Base-by-base conservation (phyloP, 2,329 filamentous ascomycete genomes). In the Botrytis hyacinthi region DNA sequence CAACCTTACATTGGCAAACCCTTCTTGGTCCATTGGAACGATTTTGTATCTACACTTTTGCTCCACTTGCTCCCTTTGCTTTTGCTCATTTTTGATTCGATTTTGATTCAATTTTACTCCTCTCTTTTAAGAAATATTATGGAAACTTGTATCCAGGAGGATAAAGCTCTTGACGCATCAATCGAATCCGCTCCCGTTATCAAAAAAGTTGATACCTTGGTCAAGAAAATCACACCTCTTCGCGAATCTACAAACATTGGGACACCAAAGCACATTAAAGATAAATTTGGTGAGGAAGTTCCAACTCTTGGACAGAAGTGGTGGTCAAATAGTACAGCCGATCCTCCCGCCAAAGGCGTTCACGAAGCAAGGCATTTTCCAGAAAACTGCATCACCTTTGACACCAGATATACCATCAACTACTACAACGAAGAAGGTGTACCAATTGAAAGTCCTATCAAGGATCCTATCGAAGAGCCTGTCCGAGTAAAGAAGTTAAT, bases 41-140 rank as follows among this genome's bases (percentile, higher is more conserved):
- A 75, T 78, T 79, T 80, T 80, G 78, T 79, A 79, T 80, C 76
- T 75, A 75, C 74, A 74, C 78, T 57, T 80, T 80, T 76, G 77
- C 73, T 75, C 51, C 60, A 76, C 59, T 72, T 68, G 71, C 62
- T 59, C 42, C 48, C 29, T 67, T 72, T 62, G 68, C 57, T 62
- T 46, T 46, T 54, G 65, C 65, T 67, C 32, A 32, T 48, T 63
- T 63, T 72, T 72, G 71, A 62, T 68, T 48, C 46, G 26, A 48
- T 61, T 48, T 72, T 72, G 70, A 62, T 68, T 42, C 65, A 32
- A 51, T 59, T 22, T 67, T 42, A 44, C 5, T 26, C 66, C 6
- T 32, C 26, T 18, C 26, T 29, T 54, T 29, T 29, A 16, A 57
- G n/a, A 6, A 51, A 42, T 72, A 80, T 76, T 73, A 81, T 80